Evolutionary conservation across 805 yeast species (phyloP).

Genomic region (Middelhovenomyces tepae): DNA sequence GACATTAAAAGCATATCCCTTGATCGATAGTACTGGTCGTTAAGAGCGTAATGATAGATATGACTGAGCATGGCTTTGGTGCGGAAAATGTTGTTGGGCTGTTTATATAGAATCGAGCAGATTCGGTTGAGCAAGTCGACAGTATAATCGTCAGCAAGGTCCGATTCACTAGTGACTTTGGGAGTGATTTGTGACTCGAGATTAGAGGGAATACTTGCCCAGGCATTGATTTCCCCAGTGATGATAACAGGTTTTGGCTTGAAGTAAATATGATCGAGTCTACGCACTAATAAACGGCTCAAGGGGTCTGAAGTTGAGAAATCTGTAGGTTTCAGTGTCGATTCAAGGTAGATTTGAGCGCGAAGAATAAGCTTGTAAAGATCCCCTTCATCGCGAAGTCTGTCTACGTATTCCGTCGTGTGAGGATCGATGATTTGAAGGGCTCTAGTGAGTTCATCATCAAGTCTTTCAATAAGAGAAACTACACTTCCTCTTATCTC

Average conservation of each 20-base stretch:
- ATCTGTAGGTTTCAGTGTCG: constrained; percentile 36
- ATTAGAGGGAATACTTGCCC: constrained; percentile 43
- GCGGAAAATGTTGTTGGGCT: constrained; percentile 58
- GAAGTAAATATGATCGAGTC: constrained; percentile 89
- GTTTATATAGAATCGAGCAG: constrained; percentile 56
- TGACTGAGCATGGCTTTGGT: constrained; percentile 78
- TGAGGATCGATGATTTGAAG: constrained; percentile 89
- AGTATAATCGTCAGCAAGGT: constrained; percentile 32
- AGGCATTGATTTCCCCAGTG: constrained; percentile 64
- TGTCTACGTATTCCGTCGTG: constrained; percentile 82
- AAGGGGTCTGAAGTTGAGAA: constrained; percentile 30
- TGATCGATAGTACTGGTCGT: constrained; percentile 74
- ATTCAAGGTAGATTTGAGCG: constrained; percentile 78
- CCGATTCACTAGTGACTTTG: constrained; percentile 23
- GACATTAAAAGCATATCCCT: constrained; percentile 83
- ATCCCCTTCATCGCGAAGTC: constrained; percentile 77
- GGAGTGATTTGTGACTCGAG: constrained; percentile 28
- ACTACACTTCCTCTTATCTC: constrained; percentile 76
- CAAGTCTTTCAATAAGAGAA: constrained; percentile 84
- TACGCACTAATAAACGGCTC: constrained; percentile 64
- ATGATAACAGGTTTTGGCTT: constrained; percentile 71
- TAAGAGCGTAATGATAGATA: constrained; percentile 86
- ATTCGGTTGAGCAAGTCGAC: constrained; percentile 56
- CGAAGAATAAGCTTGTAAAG: constrained; percentile 72
- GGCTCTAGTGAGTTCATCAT: constrained; percentile 86